Evolutionary conservation across 2,329 filamentous ascomycete genomes (phyloP).

Genomic region (Colletotrichum magnum): DNA sequence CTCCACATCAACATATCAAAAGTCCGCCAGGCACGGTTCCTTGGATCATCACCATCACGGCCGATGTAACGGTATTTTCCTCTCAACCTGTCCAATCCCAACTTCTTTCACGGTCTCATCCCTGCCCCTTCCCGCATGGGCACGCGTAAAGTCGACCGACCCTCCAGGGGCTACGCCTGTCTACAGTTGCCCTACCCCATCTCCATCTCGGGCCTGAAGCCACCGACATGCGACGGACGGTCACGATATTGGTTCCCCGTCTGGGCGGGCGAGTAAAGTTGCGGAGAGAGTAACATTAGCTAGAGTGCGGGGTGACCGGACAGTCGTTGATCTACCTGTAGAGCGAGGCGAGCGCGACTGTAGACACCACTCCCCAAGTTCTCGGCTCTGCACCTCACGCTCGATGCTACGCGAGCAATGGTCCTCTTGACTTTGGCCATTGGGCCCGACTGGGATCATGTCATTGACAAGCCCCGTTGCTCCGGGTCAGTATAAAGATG

Average conservation of each 20-base stretch:
- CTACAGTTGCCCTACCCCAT: background rate
- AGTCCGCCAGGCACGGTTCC: slow-evolving; percentile 6
- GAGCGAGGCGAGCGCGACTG: background rate
- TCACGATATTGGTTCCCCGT: slow-evolving; percentile 19
- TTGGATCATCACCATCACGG: slow-evolving; percentile 20
- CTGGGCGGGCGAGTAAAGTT: slow-evolving; percentile 9
- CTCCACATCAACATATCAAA: slow-evolving; percentile 10
- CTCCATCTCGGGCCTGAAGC: slow-evolving; percentile 32
- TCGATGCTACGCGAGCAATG: background rate
- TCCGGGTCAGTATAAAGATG: slow-evolving; percentile 14
- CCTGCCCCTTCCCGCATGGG: background rate
- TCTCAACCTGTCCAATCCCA: slow-evolving; percentile 8
- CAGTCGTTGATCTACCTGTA: background rate
- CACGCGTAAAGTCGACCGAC: slow-evolving; percentile 29
- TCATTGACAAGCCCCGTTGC: too few species aligned
- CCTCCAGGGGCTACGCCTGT: slow-evolving; percentile 4
- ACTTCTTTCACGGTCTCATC: too few species aligned
- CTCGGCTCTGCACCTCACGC: background rate
- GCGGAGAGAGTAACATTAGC: background rate
- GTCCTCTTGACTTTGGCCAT: background rate
- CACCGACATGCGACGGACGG: slow-evolving; percentile 32
- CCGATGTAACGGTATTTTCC: slow-evolving; percentile 34
- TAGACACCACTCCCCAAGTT: background rate
- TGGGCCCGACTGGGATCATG: background rate
- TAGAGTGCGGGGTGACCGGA: slow-evolving; percentile 13